Percentiles rank a stretch among this genome's conserved stretches.
Evolutionary conservation across 169 alveolate genomes (phyloP).

Genomic region (Ophryocystis elektroscirrha): DNA sequence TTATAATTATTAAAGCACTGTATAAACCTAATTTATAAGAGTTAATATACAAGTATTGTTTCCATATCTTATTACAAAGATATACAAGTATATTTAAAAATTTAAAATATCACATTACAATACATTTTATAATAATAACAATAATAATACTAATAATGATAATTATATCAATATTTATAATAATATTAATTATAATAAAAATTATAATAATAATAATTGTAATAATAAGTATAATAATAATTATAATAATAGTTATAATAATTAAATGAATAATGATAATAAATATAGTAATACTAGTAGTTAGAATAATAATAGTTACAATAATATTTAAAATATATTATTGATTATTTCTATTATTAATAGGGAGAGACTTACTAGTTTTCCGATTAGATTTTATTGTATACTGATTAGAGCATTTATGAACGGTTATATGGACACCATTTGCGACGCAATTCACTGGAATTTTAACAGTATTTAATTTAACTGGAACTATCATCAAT

Average conservation of each 20-base stretch:
- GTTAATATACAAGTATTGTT: no score
- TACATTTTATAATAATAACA: not conserved
- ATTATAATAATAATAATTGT: not conserved
- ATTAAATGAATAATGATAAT: not conserved
- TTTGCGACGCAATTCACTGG: no score
- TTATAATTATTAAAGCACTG: no score
- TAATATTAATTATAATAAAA: not conserved
- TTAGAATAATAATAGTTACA: not conserved
- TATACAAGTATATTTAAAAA: no score
- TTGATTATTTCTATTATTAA: no score
- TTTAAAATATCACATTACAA: no score
- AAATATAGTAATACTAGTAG: not conserved
- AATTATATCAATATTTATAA: not conserved
- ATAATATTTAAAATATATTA: not conserved
- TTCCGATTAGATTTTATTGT: no score
- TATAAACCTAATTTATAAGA: no score
- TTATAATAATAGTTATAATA: not conserved
- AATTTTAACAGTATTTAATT: not conserved
- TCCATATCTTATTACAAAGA: no score
- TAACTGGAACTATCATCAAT: not conserved
- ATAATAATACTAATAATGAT: not conserved
- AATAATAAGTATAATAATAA: not conserved
- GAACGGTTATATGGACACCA: no score
- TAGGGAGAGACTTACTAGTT: no score
- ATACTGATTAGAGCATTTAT: no score